A percentile compares a stretch with the other conserved stretches of the same genome.
Evolutionary conservation across 2,329 filamentous ascomycete genomes (phyloP).

Genomic region (Fusarium cicatricum): DNA sequence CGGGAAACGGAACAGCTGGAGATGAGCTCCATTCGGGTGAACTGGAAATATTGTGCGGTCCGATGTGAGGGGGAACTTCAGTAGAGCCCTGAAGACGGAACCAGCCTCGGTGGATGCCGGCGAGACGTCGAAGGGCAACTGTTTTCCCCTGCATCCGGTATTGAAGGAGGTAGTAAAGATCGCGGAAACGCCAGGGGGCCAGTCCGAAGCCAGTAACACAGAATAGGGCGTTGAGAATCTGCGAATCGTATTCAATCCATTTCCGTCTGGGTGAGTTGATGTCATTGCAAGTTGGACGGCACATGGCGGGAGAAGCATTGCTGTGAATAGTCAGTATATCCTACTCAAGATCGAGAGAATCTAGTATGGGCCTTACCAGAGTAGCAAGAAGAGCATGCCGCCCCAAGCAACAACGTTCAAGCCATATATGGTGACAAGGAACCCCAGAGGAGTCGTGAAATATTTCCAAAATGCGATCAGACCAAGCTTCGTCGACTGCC

Average conservation of each 20-base stretch:
- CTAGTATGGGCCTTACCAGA: constrained; percentile 65
- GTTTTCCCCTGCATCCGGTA: constrained; percentile 65
- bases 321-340: constrained; percentile 22
- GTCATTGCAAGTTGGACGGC: constrained; percentile 72
- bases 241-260: constrained; percentile 87
- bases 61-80: constrained; percentile 60
- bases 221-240: constrained; percentile 82
- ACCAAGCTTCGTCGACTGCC: constrained; percentile 65
- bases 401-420: constrained; percentile 89
- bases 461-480: constrained; percentile 74
- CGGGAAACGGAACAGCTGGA: constrained; percentile 66
- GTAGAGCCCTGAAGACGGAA: constrained; percentile 75
- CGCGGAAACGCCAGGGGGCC: constrained; percentile 84
- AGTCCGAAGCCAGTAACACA: constrained; percentile 87
- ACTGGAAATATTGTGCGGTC: constrained; percentile 60
- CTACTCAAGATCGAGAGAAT: not conserved
- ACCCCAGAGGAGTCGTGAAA: constrained; percentile 77
- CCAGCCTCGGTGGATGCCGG: constrained; percentile 79
- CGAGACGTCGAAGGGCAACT: constrained; percentile 70
- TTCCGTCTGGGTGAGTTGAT: constrained; percentile 79
- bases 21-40: constrained; percentile 45
- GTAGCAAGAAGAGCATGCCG: constrained; percentile 86
- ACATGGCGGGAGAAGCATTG: constrained; percentile 70
- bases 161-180: constrained; percentile 75
- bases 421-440: constrained; percentile 79